Conservation (phyloP, 129 eudicot genomes). For the Flaveria ramosissima region DNA sequence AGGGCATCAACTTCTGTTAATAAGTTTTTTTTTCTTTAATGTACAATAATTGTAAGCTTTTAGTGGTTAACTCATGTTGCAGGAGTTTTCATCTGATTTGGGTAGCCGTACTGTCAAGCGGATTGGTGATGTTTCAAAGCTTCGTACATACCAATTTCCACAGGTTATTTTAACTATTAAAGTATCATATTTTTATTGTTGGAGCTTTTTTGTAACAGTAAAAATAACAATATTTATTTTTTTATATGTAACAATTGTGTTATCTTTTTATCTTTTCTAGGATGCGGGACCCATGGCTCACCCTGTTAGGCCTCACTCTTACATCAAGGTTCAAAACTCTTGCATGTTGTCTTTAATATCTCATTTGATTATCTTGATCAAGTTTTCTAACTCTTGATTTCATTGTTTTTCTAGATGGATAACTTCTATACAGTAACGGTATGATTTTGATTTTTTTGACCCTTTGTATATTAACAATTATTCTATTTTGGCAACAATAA, state of each 20-base stretch:
- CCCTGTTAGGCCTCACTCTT: conserved; percentile 98
- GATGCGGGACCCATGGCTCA: conserved; percentile 99
- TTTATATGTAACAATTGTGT: too few relatives aligned
- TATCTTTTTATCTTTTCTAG: conserved; percentile 43
- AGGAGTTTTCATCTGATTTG: conserved; percentile 98
- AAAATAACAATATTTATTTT: too few relatives aligned
- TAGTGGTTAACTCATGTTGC: conserved; percentile 24
- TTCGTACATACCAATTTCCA: conserved; percentile 81
- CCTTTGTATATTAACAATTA: not conserved
- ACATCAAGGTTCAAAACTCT: conserved; percentile 65
- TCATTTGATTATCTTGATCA: conserved; percentile 8
- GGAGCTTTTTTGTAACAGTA: not conserved
- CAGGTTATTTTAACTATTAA: conserved; percentile 49
- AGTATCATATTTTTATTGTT: not conserved
- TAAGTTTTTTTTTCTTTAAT: not conserved
- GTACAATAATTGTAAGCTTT: not conserved
- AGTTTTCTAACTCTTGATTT: conserved; percentile 5
- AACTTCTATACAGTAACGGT: conserved; percentile 99
- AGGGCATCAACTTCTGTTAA: not conserved
- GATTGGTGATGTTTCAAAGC: conserved; percentile 89
- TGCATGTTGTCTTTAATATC: not conserved
- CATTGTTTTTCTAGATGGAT: conserved; percentile 64
- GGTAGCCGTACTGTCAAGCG: conserved; percentile 97
- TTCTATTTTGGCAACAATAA: conserved; percentile 4
- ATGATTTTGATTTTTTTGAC: conserved; percentile 17